Base-by-base conservation (phyloP, 1,139 yeast genomes). In the Debaryomyces coudertii region DNA sequence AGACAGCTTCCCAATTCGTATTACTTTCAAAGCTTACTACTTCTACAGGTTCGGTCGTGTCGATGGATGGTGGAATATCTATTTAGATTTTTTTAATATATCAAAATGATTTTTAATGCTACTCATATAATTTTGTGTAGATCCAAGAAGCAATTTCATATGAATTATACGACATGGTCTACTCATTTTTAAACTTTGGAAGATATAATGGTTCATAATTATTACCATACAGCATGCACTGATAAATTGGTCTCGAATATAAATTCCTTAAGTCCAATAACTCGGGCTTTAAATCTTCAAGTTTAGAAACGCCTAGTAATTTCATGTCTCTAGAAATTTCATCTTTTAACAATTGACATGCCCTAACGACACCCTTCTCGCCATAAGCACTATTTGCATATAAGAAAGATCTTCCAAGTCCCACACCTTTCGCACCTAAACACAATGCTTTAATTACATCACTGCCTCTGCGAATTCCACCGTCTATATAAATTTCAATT, bases 391-490 rank as follows among this genome's bases (percentile, higher is more conserved):
- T 70, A 54, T 75, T 68, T 28, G 74, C 71, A 50, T 67, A 73
- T 31, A 74, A 56, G 47, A 73, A 76, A 2, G 79, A 72, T 41
- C 80, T 61, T 16, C 81, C 80, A 20, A 77, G 57, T 5, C 82
- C 82, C 20, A 77, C 78, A 22, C 77, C 83, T 43, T 68, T 77
- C n/a, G 83, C 83, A 4, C 84, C 84, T 9, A 79, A 66, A 44
- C 83, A 79, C 12, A 79, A 57, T 0, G 83, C 83, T 52, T 79
- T 79, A 45, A 79, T 56, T 3, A 79, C 67, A 56, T 79, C 84
- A 9, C 80, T 73, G 7, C 82, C 84, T 52, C 83, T 65, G 48
- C 77, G 65, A 40, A 79, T 68, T n/a, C 84, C 84, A 15, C 83
- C 83, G 58, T 79, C 84, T 14, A 79, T 60, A 53, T 67, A 79